Evolutionary conservation across 2,329 filamentous ascomycete species (phyloP).

Genomic region (Akanthomyces dipterigenus): DNA sequence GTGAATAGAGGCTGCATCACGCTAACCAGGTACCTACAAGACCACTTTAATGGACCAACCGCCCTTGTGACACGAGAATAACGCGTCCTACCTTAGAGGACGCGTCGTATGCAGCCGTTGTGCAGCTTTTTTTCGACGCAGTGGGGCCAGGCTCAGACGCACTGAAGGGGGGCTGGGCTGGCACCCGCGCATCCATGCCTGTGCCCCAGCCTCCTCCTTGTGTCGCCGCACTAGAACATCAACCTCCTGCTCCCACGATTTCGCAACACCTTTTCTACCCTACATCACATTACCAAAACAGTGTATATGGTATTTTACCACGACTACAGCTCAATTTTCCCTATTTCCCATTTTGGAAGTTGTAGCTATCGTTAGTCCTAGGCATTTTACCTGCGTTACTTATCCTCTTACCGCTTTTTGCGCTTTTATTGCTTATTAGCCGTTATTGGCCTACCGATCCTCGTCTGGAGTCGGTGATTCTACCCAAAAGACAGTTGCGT

Average conservation of each 20-base stretch:
- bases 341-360: neutral
- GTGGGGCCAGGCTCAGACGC: slow-evolving; percentile 1
- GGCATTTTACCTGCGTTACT: neutral
- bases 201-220: slow-evolving; percentile 13
- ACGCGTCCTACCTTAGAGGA: slow-evolving; percentile 1
- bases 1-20: neutral
- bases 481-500: neutral
- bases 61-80: slow-evolving; percentile 11
- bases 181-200: slow-evolving; percentile 1
- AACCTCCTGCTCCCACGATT: slow-evolving; percentile 7
- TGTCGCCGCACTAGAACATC: slow-evolving; percentile 10
- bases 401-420: slow-evolving; percentile 1
- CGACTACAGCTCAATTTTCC: slow-evolving; percentile 3
- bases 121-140: neutral
- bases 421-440: neutral
- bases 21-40: neutral
- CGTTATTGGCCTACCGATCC: neutral
- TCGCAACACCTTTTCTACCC: slow-evolving; percentile 10
- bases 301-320: neutral
- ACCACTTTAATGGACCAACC: neutral
- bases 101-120: neutral
- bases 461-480: neutral
- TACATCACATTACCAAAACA: slow-evolving; percentile 6
- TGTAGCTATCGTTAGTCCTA: slow-evolving; percentile 3
- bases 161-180: slow-evolving; percentile 11